Percentiles rank a stretch among this genome's conserved stretches.
Evolutionary conservation across 139 green algal genomes (phyloP).

Genomic region (Picochlorum sp.): DNA sequence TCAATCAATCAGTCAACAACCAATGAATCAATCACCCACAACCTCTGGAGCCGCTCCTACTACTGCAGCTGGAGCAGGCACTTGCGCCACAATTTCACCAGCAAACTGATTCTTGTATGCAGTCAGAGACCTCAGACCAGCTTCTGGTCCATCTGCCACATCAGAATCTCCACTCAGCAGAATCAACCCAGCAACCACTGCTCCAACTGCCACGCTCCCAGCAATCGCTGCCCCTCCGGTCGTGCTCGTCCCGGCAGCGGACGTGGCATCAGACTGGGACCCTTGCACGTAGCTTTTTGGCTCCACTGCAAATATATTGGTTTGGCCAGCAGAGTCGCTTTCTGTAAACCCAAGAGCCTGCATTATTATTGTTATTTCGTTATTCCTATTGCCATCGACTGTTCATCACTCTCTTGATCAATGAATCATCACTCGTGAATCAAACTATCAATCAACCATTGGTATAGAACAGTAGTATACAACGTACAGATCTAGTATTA

Average conservation of each 20-base stretch:
- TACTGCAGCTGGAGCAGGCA: background rate
- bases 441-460: too few species aligned
- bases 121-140: constrained; percentile 1
- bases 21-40: background rate
- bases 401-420: too few species aligned
- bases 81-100: background rate
- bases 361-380: background rate
- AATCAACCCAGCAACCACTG: constrained; percentile 8
- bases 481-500: constrained; percentile 14
- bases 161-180: background rate
- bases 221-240: background rate
- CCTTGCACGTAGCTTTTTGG: constrained; percentile 26
- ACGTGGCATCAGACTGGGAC: constrained; percentile 7
- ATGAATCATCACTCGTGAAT: too few species aligned
- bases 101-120: constrained; percentile 14
- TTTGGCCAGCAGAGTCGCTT: constrained; percentile 51
- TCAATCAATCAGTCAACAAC: background rate
- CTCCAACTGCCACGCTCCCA: constrained; percentile 6
- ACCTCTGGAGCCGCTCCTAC: background rate
- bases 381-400: too few species aligned
- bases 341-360: constrained; percentile 38
- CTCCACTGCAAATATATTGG: constrained; percentile 54
- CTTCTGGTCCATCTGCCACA: constrained; percentile 1
- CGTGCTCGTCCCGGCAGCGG: background rate
- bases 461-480: too few species aligned